These are phyloP conservation scores for Macroventuria anomochaeta DNA, from an alignment of 2,329 filamentous ascomycete species.

Conservation along the genomic window DNA sequence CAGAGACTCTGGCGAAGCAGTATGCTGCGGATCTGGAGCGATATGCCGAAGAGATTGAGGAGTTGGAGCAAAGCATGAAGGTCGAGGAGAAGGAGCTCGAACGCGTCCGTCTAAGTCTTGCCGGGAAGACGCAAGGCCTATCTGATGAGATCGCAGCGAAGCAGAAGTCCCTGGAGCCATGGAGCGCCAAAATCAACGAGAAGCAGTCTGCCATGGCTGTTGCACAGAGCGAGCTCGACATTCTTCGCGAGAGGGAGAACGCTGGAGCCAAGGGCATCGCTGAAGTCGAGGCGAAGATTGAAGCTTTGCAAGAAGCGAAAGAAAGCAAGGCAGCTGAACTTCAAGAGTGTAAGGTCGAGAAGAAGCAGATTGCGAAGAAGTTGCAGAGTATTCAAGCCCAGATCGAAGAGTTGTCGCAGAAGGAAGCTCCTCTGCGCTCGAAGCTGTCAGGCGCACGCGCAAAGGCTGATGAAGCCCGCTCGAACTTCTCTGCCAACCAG, in stretches of 20 bases:
- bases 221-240: slow-evolving; percentile 91
- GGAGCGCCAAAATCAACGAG: slow-evolving; percentile 96
- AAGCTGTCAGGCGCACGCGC: slow-evolving; percentile 89
- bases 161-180: slow-evolving; percentile 93
- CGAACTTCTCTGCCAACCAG: slow-evolving; percentile 86
- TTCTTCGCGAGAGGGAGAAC: slow-evolving; percentile 87
- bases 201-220: slow-evolving; percentile 94
- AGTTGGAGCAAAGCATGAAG: slow-evolving; percentile 77
- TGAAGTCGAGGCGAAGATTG: slow-evolving; percentile 82
- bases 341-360: slow-evolving; percentile 75
- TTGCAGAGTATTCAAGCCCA: slow-evolving; percentile 74
- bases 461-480: slow-evolving; percentile 94
- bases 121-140: slow-evolving; percentile 93
- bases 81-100: slow-evolving; percentile 82
- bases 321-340: slow-evolving; percentile 75
- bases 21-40: slow-evolving; percentile 79
- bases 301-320: slow-evolving; percentile 73
- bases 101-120: slow-evolving; percentile 83
- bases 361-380: slow-evolving; percentile 75
- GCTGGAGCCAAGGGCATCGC: slow-evolving; percentile 83
- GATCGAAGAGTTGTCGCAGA: slow-evolving; percentile 72
- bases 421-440: slow-evolving; percentile 81
- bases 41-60: slow-evolving; percentile 73
- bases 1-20: slow-evolving; percentile 77
- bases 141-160: slow-evolving; percentile 91